phyloP scores from a whole-genome alignment of 1,284 basidiomycete genomes.

The Ustilago loliicola region DNA sequence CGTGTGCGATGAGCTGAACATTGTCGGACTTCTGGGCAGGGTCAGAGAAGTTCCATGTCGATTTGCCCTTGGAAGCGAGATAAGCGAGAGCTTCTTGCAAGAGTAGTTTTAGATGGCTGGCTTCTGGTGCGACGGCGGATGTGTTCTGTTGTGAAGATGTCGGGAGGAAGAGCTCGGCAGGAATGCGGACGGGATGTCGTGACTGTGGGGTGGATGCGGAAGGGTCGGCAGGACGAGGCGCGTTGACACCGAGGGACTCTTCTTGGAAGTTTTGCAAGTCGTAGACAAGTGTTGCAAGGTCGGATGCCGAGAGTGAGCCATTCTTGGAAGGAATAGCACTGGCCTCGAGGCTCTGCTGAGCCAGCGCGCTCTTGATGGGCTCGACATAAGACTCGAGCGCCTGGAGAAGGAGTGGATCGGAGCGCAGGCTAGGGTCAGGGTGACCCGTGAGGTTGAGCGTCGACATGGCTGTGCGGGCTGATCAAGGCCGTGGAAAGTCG shows the following conservation, averaged over 20 bases:
- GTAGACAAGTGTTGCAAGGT: constrained; percentile 44
- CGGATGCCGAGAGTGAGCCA: constrained; percentile 38
- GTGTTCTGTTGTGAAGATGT: constrained; percentile 53
- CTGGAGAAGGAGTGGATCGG: constrained; percentile 44
- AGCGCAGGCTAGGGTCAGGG: constrained; percentile 46
- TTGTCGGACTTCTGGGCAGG: constrained; percentile 43
- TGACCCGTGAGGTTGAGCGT: constrained; percentile 56
- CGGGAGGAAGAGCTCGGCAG: constrained; percentile 60
- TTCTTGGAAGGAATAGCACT: constrained; percentile 31
- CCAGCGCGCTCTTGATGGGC: constrained; percentile 45
- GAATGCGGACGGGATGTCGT: constrained; percentile 62
- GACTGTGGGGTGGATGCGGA: constrained; percentile 25
- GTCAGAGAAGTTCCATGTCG: constrained; percentile 58
- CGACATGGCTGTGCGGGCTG: constrained; percentile 25
- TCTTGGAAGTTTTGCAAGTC: constrained; percentile 65
- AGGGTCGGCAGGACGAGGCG: constrained; percentile 53
- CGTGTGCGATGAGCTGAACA: constrained; percentile 57
- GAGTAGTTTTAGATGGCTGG: constrained; percentile 54
- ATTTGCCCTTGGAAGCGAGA: constrained; percentile 43
- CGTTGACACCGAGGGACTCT: constrained; percentile 56
- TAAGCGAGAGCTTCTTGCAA: constrained; percentile 52
- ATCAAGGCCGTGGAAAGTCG: neutral
- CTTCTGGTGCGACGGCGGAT: constrained; percentile 31
- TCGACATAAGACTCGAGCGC: constrained; percentile 52
- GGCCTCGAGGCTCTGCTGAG: constrained; percentile 20